phyloP scores from a whole-genome alignment of 164 flowering plant genomes.

The Pachysandra terminalis region DNA sequence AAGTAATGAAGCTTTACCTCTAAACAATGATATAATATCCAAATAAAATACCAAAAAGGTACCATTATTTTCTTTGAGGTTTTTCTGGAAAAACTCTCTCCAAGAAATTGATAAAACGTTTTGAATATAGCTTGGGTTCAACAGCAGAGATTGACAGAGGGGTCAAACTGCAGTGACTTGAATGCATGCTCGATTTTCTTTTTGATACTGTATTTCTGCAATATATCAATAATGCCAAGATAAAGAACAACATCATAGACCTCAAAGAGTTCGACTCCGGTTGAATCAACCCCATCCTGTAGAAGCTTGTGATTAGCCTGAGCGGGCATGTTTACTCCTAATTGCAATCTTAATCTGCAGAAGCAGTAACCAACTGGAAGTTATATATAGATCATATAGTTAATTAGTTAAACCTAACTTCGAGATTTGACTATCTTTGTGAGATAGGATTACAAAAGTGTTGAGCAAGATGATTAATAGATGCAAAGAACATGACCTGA shows the following conservation, averaged over 20 bases:
- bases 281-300: conserved; percentile 31
- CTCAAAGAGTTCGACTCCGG: conserved; percentile 67
- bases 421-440: background rate
- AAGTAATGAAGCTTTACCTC: conserved; percentile 4
- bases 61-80: conserved; percentile 14
- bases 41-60: background rate
- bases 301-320: conserved; percentile 59
- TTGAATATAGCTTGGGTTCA: conserved; percentile 66
- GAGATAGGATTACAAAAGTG: background rate
- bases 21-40: background rate
- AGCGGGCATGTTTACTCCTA: conserved; percentile 98
- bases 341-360: conserved; percentile 69
- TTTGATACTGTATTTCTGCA: conserved; percentile 75
- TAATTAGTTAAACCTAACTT: background rate
- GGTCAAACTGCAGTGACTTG: conserved; percentile 71
- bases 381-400: background rate
- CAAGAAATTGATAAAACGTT: conserved; percentile 69
- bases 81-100: conserved; percentile 60
- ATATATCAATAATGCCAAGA: conserved; percentile 85
- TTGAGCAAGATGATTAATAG: too few species aligned
- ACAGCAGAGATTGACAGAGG: conserved; percentile 71
- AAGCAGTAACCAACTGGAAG: background rate
- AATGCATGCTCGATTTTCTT: conserved; percentile 77
- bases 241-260: conserved; percentile 87
- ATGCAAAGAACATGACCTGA: too few species aligned